Conservation (phyloP, 768 basidiomycete species). For the Solioccasus polychromus region DNA sequence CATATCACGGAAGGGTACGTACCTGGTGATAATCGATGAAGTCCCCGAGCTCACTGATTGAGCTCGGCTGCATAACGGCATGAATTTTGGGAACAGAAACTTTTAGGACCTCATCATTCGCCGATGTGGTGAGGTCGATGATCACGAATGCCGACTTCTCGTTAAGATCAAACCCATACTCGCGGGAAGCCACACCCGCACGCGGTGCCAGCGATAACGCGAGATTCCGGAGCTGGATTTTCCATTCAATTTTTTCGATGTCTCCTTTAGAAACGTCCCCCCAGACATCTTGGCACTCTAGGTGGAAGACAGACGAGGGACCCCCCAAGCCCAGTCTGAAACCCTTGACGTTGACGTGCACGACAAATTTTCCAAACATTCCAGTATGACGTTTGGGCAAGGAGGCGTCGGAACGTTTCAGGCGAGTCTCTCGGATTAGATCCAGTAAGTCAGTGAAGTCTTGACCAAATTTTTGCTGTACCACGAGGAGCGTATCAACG, state of each 20-base stretch:
- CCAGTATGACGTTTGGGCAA: conserved; percentile 11
- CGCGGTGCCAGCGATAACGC: conserved; percentile 81
- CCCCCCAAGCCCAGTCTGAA: conserved; percentile 81
- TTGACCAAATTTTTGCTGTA: conserved; percentile 87
- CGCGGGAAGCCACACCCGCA: conserved; percentile 32
- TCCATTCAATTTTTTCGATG: conserved; percentile 55
- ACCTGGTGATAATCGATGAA: conserved; percentile 85
- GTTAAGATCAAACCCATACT: conserved; percentile 50
- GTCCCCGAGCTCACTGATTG: conserved; percentile 87
- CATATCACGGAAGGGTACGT: conserved; percentile 4
- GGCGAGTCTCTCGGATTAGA: conserved; percentile 61
- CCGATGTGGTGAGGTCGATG: conserved; percentile 62
- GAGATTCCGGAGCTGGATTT: conserved; percentile 68
- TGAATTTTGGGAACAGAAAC: conserved; percentile 73
- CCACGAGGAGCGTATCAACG: conserved; percentile 78
- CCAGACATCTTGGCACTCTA: conserved; percentile 74
- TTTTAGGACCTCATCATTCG: conserved; percentile 39
- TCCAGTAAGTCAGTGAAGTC: conserved; percentile 81
- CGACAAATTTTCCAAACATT: conserved; percentile 37
- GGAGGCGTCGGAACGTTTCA: conserved; percentile 18
- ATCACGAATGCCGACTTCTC: conserved; percentile 81
- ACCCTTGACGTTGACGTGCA: conserved; percentile 68
- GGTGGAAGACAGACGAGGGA: conserved; percentile 62
- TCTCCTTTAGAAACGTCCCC: conserved; percentile 52
- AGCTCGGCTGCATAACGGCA: conserved; percentile 92